Evolutionary conservation across 257 asterid genomes (phyloP).

Genomic region (Agastache rugosa): DNA sequence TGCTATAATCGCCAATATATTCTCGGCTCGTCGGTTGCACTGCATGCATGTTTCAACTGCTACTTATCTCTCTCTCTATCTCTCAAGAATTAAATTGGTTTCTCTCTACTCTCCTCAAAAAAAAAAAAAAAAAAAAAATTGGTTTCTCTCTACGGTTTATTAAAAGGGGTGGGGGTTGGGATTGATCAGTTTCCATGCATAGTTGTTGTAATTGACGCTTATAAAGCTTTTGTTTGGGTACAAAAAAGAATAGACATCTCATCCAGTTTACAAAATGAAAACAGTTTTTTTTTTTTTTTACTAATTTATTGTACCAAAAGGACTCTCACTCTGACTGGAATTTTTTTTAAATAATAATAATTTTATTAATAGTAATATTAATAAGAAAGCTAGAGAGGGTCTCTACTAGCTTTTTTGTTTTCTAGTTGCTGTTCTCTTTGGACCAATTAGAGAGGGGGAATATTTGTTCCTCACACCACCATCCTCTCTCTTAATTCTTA

Average conservation of each 20-base stretch:
- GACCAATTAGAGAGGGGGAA: slow-evolving; percentile 28
- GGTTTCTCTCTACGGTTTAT: not conserved
- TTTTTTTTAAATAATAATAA: not conserved
- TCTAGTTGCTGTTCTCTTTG: slow-evolving; percentile 36
- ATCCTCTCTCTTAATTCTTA: not conserved
- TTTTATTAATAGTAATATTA: not conserved
- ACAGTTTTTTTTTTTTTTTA: slow-evolving; percentile 33
- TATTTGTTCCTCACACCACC: slow-evolving; percentile 31
- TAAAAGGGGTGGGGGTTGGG: not conserved
- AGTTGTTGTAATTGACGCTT: slow-evolving; percentile 4
- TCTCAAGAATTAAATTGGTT: not conserved
- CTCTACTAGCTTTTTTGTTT: slow-evolving; percentile 31
- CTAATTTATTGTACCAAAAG: slow-evolving; percentile 34
- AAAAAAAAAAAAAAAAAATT: too few relatives aligned
- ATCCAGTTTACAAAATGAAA: slow-evolving; percentile 34
- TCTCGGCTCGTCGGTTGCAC: not conserved
- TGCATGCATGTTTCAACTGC: slow-evolving; percentile 20
- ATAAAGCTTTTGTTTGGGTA: slow-evolving; percentile 7
- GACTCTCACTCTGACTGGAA: slow-evolving; percentile 31
- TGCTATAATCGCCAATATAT: not conserved
- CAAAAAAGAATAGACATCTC: slow-evolving; percentile 29
- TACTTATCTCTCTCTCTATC: not conserved
- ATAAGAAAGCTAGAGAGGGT: not conserved
- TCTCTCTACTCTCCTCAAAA: not conserved
- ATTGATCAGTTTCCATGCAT: not conserved